Percentiles rank a stretch among this genome's conserved stretches.
These are phyloP conservation scores for Microsporum ferrugineum DNA, from an alignment of 2,329 filamentous ascomycete species.

Conservation along the genomic window DNA sequence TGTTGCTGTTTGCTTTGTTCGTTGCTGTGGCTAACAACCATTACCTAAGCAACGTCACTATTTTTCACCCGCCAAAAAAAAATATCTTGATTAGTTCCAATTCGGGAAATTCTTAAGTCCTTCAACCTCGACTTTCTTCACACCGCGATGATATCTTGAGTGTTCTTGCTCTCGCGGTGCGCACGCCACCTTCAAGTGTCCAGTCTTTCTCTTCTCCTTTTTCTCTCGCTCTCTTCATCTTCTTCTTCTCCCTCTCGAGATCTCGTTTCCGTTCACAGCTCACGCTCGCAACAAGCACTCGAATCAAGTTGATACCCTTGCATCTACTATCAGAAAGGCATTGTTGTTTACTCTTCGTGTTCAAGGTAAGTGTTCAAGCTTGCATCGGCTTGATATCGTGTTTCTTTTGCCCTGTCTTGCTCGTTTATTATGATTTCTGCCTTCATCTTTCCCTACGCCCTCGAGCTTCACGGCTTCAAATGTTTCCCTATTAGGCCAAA, in stretches of 20 bases:
- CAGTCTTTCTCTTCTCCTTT: neutral
- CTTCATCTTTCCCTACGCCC: neutral
- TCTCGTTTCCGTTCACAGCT: neutral
- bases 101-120: neutral
- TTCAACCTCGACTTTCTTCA: neutral
- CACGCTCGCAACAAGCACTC: neutral
- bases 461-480: neutral
- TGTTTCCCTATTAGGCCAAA: neutral
- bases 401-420: neutral
- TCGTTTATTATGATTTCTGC: neutral
- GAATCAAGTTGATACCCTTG: neutral
- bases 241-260: conserved; percentile 4
- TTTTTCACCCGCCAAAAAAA: neutral
- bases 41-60: neutral
- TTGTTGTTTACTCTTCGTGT: neutral
- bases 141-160: neutral
- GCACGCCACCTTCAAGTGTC: neutral
- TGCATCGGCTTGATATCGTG: neutral
- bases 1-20: neutral
- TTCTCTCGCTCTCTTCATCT: neutral
- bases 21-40: neutral
- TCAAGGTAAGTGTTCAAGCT: neutral
- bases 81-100: neutral
- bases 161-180: neutral
- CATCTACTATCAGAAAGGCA: neutral